phyloP scores from a whole-genome alignment of 352 stramenopile genomes.

The Labyrinthula sp. region DNA sequence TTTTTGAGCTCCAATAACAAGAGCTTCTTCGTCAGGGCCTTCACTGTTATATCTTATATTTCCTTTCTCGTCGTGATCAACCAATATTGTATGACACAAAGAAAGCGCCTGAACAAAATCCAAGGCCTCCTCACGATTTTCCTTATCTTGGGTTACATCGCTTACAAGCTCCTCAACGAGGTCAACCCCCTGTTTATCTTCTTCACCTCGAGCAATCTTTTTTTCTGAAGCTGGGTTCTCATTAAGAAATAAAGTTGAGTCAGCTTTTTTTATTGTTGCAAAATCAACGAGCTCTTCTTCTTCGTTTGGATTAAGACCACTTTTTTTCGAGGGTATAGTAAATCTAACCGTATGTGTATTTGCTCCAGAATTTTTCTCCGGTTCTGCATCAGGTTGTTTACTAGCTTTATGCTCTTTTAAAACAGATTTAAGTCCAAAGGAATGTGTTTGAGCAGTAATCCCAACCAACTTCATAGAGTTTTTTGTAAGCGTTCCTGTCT shows the following conservation, averaged over 20 bases:
- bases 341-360: no score
- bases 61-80: conserved; percentile 15
- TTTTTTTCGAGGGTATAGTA: no score
- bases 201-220: not conserved
- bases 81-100: conserved; percentile 21
- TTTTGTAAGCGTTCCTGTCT: conserved; percentile 24
- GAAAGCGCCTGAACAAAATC: conserved; percentile 8
- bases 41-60: conserved; percentile 20
- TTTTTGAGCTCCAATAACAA: conserved; percentile 14
- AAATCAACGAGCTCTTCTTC: no score
- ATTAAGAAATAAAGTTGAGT: no score
- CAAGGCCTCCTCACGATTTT: conserved; percentile 5
- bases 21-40: conserved; percentile 27
- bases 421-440: no score
- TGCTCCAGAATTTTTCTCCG: no score
- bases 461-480: conserved; percentile 29
- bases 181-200: not conserved
- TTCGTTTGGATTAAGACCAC: no score
- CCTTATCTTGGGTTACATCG: not conserved
- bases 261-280: no score
- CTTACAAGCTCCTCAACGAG: conserved; percentile 8
- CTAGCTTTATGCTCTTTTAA: no score
- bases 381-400: no score
- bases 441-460: no score
- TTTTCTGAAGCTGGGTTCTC: not conserved